Evolutionary conservation across 495 filamentous ascomycete genomes (phyloP), one percentile per base, ranked within the genome.

Genomic region (Daldinia bambusicola): DNA sequence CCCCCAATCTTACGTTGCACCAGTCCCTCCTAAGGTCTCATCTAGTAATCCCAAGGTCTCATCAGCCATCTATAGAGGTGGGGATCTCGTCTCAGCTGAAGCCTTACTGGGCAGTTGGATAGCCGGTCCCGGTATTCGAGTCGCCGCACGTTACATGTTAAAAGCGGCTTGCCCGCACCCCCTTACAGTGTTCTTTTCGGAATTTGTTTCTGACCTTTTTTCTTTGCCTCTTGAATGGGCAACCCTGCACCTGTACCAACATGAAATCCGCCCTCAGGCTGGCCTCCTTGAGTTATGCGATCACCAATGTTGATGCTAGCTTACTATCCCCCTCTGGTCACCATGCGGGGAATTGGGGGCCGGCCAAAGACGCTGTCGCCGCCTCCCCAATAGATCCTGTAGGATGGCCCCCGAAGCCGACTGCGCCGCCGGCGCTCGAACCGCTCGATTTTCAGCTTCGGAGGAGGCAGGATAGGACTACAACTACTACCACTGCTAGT

Each of bases 361-460:
- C 75, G 74, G 68, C 69, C 55, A 74, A 59, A 50, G 38, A 70
- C 20, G 68, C 71, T 36, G 22, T 51, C 41, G 63, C 65, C 43
- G 53, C 53, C 34, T 32, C 68, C 30, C 57, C 61, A 18, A 65
- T 66, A 68, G 61, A 71, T 69, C 57, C 71, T 72, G 71, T 61
- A 64, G 63, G 66, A 72, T 78, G 76, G 76, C 31, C 63, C 20
- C 72, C 78, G 55, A 76, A 75, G 65, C 77, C 77, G 67, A 78
- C 77, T 57, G 55, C 78, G 65, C 72, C 72, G 31, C 76, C 74
- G 52, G 63, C 58, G 53, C 66, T 59, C 65, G 61, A 51, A 55
- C 71, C 56, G 57, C 37, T 57, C 43, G 70, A 74, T 31, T 41
- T 65, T 61, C 70, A 76, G 34, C 74, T 77, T 58, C 68, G 74